A percentile compares a stretch with the other conserved stretches of the same genome.
Evolutionary conservation across 129 eudicot species (phyloP).

Genomic region (Cynara cardunculus): DNA sequence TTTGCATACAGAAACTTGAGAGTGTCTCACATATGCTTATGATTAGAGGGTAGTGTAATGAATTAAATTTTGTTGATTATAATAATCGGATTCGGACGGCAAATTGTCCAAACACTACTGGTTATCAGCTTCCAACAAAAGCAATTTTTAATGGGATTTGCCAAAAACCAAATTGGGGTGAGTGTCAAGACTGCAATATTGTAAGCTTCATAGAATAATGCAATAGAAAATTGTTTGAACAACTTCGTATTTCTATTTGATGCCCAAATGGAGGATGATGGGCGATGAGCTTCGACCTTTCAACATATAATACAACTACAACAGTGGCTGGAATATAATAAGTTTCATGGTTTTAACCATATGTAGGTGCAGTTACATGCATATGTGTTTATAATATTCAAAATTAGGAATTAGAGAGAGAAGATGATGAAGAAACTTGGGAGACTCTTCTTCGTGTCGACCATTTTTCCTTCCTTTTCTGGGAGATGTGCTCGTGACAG

Average conservation of each 20-base stretch:
- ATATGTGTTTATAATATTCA: conserved; percentile 11
- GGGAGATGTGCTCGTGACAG: too few relatives aligned
- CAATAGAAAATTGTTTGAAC: not conserved
- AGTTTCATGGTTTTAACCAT: not conserved
- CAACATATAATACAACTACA: conserved; percentile 14
- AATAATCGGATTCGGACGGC: conserved; percentile 37
- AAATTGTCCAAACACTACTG: conserved; percentile 26
- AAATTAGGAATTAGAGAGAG: too few relatives aligned
- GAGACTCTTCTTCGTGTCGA: too few relatives aligned
- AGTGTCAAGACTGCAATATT: conserved; percentile 19
- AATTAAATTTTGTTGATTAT: conserved; percentile 1
- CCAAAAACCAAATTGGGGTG: not conserved
- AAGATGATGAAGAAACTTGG: too few relatives aligned
- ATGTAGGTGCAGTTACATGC: conserved; percentile 21
- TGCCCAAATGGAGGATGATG: conserved; percentile 22
- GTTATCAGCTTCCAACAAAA: conserved; percentile 22
- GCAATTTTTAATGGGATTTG: not conserved
- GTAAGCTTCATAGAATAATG: not conserved
- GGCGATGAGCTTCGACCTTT: not conserved
- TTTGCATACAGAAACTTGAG: conserved; percentile 20
- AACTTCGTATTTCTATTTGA: not conserved
- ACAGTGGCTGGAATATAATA: not conserved
- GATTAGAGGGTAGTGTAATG: not conserved
- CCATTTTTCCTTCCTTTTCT: too few relatives aligned
- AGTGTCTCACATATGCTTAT: conserved; percentile 17